Conservation (phyloP, 2,329 filamentous ascomycete species). For the Colletotrichum salicis region DNA sequence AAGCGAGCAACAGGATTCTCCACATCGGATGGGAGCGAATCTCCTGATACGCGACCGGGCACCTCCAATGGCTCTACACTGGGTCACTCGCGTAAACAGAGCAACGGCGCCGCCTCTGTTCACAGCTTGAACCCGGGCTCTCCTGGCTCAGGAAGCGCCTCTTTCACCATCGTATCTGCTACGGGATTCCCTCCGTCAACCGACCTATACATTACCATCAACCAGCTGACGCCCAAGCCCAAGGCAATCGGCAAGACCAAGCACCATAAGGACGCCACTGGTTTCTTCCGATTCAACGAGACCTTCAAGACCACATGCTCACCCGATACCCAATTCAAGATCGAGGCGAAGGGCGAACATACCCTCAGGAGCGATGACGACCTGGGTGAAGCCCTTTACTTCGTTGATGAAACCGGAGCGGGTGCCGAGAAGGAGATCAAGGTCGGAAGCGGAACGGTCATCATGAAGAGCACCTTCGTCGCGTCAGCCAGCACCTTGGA, state of each 20-base stretch:
- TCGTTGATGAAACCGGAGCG: constrained; percentile 82
- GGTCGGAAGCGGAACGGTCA: constrained; percentile 78
- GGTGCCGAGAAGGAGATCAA: constrained; percentile 78
- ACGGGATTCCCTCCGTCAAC: constrained; percentile 79
- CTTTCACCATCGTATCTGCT: constrained; percentile 82
- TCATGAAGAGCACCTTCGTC: constrained; percentile 78
- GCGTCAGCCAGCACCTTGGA: constrained; percentile 50
- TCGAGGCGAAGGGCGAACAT: constrained; percentile 86
- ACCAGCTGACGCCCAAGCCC: constrained; percentile 72
- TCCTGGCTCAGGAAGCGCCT: constrained; percentile 78
- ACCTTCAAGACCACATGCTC: constrained; percentile 81
- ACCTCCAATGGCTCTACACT: constrained; percentile 45
- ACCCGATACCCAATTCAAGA: constrained; percentile 85
- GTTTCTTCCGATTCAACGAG: constrained; percentile 78
- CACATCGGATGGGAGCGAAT: constrained; percentile 36
- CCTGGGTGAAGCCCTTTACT: constrained; percentile 88
- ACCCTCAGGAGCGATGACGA: constrained; percentile 85
- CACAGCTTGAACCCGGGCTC: constrained; percentile 70
- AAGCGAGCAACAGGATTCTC: constrained; percentile 54
- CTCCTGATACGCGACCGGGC: constrained; percentile 44
- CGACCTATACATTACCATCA: constrained; percentile 82
- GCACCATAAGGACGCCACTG: constrained; percentile 78
- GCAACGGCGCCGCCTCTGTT: constrained; percentile 73
- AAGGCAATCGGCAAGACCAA: constrained; percentile 94
- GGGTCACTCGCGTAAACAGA: constrained; percentile 64